Base-by-base conservation (phyloP, 257 asterid genomes). In the Cinchona pubescens region DNA sequence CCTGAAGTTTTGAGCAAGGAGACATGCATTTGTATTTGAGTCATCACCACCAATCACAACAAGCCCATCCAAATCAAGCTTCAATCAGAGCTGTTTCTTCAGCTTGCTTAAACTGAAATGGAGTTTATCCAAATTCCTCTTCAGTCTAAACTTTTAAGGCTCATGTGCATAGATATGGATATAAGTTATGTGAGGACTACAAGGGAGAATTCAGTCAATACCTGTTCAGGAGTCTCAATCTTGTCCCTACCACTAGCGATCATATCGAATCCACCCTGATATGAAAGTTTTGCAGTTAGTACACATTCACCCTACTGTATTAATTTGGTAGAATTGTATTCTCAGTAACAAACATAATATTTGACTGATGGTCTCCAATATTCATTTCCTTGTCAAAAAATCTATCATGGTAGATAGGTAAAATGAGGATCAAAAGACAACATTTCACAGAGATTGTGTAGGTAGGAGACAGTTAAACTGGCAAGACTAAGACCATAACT, bases 1-100 rank as follows among this genome's bases (percentile, higher is more conserved):
- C 96, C 94, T 84, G 81, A 90, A 90, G 77, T 87, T 85, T 79
- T 96, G 97, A 46, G 98, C 99, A 75, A 96, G 92, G 80, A 96
- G 98, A 83, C 98, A 96, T 64, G 99, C 98, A 82, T 96, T 96
- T 68, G 98, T 96, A 83, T 96, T 96, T 61, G 99, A 96, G 79
- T 96, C 99, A 83, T 96, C 99, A 82, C 99, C 99, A 55, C 99
- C 99, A 77, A 95, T 95, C 69, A 95, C 99, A 73, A 95, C 94
- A 74, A 95, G 91, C 59, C 99, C 99, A 88, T 95, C 99, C 59
- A 95, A 79, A 80, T 95, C 98, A 71, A 95, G 98, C 89, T 91
- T 95, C 74, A 82, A 71, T 60, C n/a, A n/a, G n/a, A n/a, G 94
- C 91, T 37, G 99, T 93, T 69, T 92, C 98, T 89, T 85, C 87